phyloP scores from a whole-genome alignment of 164 flowering plant species.

The Pachysandra terminalis region DNA sequence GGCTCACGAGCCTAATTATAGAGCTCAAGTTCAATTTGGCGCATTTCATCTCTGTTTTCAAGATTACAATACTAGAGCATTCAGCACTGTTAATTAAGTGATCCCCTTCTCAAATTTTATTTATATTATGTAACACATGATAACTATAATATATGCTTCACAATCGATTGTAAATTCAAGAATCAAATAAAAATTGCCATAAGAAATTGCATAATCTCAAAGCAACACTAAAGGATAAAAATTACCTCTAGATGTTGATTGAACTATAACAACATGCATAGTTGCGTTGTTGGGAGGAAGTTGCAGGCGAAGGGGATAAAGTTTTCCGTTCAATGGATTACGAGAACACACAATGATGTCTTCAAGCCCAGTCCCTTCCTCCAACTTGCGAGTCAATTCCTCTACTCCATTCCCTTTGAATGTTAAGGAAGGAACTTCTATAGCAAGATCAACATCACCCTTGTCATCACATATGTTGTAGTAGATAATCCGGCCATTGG shows the following conservation, averaged over 20 bases:
- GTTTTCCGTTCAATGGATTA: conserved; percentile 72
- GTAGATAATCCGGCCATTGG: conserved; percentile 64
- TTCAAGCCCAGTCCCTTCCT: conserved; percentile 62
- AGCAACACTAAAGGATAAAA: neutral
- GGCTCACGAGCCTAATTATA: too few species aligned
- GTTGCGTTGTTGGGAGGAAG: conserved; percentile 82
- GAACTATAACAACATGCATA: conserved; percentile 73
- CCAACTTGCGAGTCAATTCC: conserved; percentile 61
- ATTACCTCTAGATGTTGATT: conserved; percentile 54
- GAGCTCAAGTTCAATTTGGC: too few species aligned
- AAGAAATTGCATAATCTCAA: neutral
- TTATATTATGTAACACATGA: neutral
- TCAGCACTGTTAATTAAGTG: too few species aligned
- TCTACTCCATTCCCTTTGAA: conserved; percentile 70
- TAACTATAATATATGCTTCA: neutral
- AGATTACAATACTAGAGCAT: too few species aligned
- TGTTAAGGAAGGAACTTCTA: conserved; percentile 33
- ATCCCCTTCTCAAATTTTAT: too few species aligned
- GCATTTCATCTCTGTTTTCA: too few species aligned
- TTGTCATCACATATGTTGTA: conserved; percentile 55
- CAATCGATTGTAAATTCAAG: neutral
- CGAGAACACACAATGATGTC: conserved; percentile 66
- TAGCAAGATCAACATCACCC: conserved; percentile 49
- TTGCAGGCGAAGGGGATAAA: conserved; percentile 80
- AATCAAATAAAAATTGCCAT: neutral